A percentile compares a stretch with the other conserved stretches of the same genome.
Evolutionary conservation across 2,329 filamentous ascomycete genomes (phyloP).

Genomic region (Teratosphaeria pseudoeucalypti): DNA sequence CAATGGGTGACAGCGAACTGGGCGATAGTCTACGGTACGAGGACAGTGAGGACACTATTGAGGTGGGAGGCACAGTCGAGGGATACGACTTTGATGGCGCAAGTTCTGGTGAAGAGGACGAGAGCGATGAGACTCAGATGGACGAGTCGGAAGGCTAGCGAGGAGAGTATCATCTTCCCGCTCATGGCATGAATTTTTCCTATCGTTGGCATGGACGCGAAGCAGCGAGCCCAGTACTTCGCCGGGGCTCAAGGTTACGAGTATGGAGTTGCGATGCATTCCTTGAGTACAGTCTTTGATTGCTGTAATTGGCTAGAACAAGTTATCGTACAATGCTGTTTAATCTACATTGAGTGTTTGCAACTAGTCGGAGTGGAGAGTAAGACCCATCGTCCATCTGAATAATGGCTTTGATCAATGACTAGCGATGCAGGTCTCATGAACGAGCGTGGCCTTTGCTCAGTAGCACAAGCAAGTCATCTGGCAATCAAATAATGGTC

Average conservation of each 20-base stretch:
- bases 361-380: too few relatives aligned
- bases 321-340: too few relatives aligned
- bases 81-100: neutral
- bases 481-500: too few relatives aligned
- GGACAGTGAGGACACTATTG: neutral
- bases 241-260: neutral
- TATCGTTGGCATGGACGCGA: neutral
- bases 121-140: neutral
- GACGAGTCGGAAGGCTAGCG: neutral
- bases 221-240: neutral
- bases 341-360: too few relatives aligned
- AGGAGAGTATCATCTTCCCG: neutral
- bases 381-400: too few relatives aligned
- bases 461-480: too few relatives aligned
- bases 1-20: neutral
- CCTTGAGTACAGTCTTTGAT: neutral
- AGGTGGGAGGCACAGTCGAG: neutral
- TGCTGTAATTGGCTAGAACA: too few relatives aligned
- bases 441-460: too few relatives aligned
- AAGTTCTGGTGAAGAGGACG: neutral
- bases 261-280: neutral
- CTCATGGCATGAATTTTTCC: neutral
- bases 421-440: too few relatives aligned
- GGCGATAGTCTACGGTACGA: neutral
- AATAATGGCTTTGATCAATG: too few relatives aligned